phyloP scores from a whole-genome alignment of 1,284 basidiomycete genomes.

The Naganishia liquefaciens region DNA sequence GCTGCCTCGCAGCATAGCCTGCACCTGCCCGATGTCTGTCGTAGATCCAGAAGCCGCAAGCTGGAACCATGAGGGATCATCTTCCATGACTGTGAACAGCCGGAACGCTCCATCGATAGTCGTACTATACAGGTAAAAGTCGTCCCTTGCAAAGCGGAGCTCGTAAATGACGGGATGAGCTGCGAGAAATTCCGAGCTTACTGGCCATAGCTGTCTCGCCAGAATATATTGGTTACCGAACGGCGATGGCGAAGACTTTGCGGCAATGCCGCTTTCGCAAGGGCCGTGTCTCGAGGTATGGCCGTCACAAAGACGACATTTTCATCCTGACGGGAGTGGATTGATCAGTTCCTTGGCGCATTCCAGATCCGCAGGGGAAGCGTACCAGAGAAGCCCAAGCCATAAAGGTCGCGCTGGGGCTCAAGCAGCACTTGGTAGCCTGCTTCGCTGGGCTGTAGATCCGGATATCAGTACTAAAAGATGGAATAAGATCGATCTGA shows the following conservation, averaged over 20 bases:
- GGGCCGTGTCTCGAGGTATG: constrained; percentile 5
- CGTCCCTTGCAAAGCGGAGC: constrained; percentile 37
- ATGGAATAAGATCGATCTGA: too few relatives aligned
- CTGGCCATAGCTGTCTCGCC: constrained; percentile 38
- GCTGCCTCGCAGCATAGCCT: constrained; percentile 58
- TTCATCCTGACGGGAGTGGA: constrained; percentile 38
- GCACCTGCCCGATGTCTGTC: constrained; percentile 65
- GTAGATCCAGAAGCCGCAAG: constrained; percentile 65
- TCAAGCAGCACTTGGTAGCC: constrained; percentile 15
- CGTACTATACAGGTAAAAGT: constrained; percentile 48
- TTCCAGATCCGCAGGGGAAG: too few relatives aligned
- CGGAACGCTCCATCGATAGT: constrained; percentile 58
- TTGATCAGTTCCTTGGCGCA: constrained; percentile 27
- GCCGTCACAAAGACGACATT: constrained; percentile 26
- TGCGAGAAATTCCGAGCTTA: not conserved
- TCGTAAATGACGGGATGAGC: not conserved
- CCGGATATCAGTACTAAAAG: not conserved
- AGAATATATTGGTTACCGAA: constrained; percentile 47
- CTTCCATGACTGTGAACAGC: constrained; percentile 82
- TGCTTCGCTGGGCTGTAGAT: constrained; percentile 1
- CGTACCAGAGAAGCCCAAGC: constrained; percentile 42
- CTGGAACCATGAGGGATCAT: constrained; percentile 79
- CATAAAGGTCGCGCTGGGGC: constrained; percentile 30
- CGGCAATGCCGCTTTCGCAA: constrained; percentile 36
- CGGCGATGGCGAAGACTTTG: constrained; percentile 49